phyloP scores from a whole-genome alignment of 371 early-diverging fungal species.

The Cladochytrium tenue region DNA sequence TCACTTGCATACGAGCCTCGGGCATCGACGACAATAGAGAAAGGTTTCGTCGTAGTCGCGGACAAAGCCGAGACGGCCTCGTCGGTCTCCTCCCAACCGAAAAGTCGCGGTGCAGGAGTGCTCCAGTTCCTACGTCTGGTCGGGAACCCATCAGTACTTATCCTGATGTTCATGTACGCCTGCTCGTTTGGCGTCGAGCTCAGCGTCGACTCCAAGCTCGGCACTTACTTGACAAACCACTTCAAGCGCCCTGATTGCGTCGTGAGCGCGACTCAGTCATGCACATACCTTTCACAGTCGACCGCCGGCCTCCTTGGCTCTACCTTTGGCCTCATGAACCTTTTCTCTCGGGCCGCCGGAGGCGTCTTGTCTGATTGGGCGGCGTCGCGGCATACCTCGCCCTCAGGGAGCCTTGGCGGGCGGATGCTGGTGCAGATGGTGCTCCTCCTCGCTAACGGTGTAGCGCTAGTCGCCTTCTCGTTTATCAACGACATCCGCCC shows the following conservation, averaged over 20 bases:
- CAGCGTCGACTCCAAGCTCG: slow-evolving; percentile 61
- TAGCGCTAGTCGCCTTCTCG: slow-evolving; percentile 41
- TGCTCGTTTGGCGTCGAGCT: slow-evolving; percentile 69
- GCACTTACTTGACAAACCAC: slow-evolving; percentile 35
- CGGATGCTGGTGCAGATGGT: slow-evolving; percentile 49
- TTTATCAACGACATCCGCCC: slow-evolving; percentile 24
- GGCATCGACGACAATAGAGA: too few relatives aligned
- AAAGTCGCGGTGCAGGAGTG: too few relatives aligned
- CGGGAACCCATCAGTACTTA: slow-evolving; percentile 46
- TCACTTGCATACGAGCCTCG: too few relatives aligned
- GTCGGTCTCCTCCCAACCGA: too few relatives aligned
- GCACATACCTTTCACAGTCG: slow-evolving; percentile 22
- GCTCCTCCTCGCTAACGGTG: slow-evolving; percentile 41
- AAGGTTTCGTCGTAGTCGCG: too few relatives aligned
- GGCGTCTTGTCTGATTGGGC: slow-evolving; percentile 54
- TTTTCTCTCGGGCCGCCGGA: slow-evolving; percentile 62
- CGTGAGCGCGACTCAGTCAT: background rate
- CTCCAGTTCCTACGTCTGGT: too few relatives aligned
- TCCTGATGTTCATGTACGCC: slow-evolving; percentile 57
- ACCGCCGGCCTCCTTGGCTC: slow-evolving; percentile 56
- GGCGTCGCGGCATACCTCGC: slow-evolving; percentile 5
- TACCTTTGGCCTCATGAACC: slow-evolving; percentile 66
- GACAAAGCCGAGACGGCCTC: too few relatives aligned
- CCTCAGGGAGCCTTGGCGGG: slow-evolving; percentile 16
- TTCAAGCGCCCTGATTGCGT: slow-evolving; percentile 21